Percentiles rank a stretch among this genome's conserved stretches.
These are phyloP conservation scores for Platismatia glauca DNA, from an alignment of 495 filamentous ascomycete genomes.

Conservation along the genomic window DNA sequence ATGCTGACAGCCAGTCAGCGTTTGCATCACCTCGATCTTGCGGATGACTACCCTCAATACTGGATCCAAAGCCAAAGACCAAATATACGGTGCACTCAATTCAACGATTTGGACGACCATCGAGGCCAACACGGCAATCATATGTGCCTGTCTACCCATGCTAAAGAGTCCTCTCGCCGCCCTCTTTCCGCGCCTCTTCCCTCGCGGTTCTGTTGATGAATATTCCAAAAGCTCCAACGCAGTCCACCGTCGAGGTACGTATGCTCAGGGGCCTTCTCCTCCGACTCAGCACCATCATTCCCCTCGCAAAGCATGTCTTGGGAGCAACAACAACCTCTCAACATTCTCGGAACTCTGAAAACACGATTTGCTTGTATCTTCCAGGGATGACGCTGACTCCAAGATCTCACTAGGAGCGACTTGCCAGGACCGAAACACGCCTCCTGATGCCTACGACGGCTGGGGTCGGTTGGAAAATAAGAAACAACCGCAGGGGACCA, in stretches of 20 bases:
- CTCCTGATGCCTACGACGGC: constrained; percentile 9
- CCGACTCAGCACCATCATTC: neutral
- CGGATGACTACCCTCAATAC: constrained; percentile 29
- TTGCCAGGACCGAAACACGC: neutral
- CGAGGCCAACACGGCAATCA: constrained; percentile 38
- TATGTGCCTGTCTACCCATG: constrained; percentile 40
- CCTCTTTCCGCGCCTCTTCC: constrained; percentile 22
- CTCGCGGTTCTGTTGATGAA: constrained; percentile 10
- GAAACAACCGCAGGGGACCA: neutral
- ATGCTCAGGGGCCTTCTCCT: too few relatives aligned
- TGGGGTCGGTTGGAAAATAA: constrained; percentile 12
- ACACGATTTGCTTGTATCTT: neutral
- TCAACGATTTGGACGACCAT: constrained; percentile 40
- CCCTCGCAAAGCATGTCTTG: neutral
- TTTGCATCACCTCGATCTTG: constrained; percentile 29
- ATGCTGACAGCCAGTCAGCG: constrained; percentile 21
- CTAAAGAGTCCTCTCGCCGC: constrained; percentile 28
- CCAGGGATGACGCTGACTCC: neutral
- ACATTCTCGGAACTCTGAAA: neutral
- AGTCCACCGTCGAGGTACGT: neutral
- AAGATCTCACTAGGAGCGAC: neutral
- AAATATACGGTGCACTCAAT: constrained; percentile 27
- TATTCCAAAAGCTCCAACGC: constrained; percentile 3
- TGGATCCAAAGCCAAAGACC: constrained; percentile 23
- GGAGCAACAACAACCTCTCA: neutral